phyloP scores from a whole-genome alignment of 2,329 filamentous ascomycete species.

The Colletotrichum agaves region DNA sequence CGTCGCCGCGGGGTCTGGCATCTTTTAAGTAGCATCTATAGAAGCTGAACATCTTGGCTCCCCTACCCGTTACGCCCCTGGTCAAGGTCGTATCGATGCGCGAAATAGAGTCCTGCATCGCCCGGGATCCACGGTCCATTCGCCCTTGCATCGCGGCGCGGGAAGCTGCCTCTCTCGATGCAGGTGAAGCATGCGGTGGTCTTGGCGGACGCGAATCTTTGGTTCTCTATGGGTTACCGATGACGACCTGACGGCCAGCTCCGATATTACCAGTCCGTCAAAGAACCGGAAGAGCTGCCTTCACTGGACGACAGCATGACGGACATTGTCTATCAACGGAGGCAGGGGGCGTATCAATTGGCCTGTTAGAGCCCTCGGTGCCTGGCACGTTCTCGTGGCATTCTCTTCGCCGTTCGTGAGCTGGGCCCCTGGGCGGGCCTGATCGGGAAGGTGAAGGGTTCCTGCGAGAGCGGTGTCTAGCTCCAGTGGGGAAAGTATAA shows the following conservation, averaged over 20 bases:
- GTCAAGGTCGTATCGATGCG: slow-evolving; percentile 2
- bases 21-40: slow-evolving; percentile 13
- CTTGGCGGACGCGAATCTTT: not conserved
- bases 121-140: slow-evolving; percentile 21
- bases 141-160: slow-evolving; percentile 29
- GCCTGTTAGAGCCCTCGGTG: slow-evolving; percentile 37
- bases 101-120: slow-evolving; percentile 13
- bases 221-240: slow-evolving; percentile 12
- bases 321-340: slow-evolving; percentile 7
- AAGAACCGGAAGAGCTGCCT: not conserved
- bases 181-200: slow-evolving; percentile 15
- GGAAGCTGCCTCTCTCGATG: slow-evolving; percentile 13
- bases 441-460: slow-evolving; percentile 36
- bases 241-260: slow-evolving; percentile 28
- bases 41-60: slow-evolving; percentile 18
- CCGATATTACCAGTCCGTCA: slow-evolving; percentile 14
- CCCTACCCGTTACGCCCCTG: slow-evolving; percentile 2
- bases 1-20: not conserved
- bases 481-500: slow-evolving; percentile 15
- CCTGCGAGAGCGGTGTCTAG: slow-evolving; percentile 26
- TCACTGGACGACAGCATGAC: slow-evolving; percentile 26
- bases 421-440: slow-evolving; percentile 6
- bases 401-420: slow-evolving; percentile 3
- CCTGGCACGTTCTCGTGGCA: slow-evolving; percentile 38
- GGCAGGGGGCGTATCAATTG: slow-evolving; percentile 39